Conservation (phyloP, 768 basidiomycete genomes). For the Boletus rubroflammeus region DNA sequence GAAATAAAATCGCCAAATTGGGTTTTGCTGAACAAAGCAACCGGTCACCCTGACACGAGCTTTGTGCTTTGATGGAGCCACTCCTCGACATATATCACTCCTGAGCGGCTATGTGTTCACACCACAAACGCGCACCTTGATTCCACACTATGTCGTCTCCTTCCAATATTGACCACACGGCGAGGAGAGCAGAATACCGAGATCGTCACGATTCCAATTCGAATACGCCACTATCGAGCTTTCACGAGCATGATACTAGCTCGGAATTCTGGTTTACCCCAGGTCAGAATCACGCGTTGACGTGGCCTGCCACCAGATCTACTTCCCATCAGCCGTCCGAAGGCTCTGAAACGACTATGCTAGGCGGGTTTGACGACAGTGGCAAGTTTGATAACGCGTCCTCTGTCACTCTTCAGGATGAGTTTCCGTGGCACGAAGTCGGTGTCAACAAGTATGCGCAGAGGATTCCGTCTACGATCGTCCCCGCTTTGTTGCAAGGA, state of each 20-base stretch:
- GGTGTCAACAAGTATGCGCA: background rate
- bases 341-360: background rate
- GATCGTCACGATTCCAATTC: background rate
- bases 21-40: slow-evolving; percentile 12
- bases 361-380: background rate
- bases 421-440: slow-evolving; percentile 5
- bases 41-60: slow-evolving; percentile 2
- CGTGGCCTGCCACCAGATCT: slow-evolving; percentile 1
- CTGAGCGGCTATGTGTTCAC: background rate
- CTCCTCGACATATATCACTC: background rate
- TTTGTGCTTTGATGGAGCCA: slow-evolving; percentile 19
- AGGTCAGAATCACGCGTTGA: background rate
- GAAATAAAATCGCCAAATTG: background rate
- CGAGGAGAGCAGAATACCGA: background rate
- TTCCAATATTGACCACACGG: background rate
- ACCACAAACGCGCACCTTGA: slow-evolving; percentile 2
- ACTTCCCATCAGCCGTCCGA: slow-evolving; percentile 3
- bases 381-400: slow-evolving; percentile 8
- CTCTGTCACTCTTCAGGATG: slow-evolving; percentile 11
- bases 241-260: background rate
- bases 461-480: slow-evolving; percentile 14
- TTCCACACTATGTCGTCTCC: slow-evolving; percentile 6
- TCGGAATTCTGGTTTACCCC: background rate
- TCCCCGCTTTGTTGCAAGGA: slow-evolving; percentile 16
- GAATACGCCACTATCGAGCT: background rate